Base-by-base conservation (phyloP, 306 rosid species). In the Aeschynomene evenia region DNA sequence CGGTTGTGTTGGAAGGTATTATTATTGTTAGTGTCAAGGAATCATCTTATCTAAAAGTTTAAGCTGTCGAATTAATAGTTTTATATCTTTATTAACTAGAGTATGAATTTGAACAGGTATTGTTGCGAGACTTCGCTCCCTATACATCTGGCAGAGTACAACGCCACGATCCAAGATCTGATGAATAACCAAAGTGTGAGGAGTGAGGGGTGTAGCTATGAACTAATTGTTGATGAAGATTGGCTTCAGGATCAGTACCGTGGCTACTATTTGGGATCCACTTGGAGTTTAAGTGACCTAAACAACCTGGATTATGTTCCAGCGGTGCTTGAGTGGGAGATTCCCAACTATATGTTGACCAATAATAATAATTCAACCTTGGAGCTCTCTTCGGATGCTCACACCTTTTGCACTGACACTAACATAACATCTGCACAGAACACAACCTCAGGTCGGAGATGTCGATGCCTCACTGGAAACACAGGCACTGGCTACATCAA, bases 111-210 rank as follows among this genome's bases (percentile, higher is more conserved):
- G n/a, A n/a, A n/a, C n/a, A n/a, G n/a, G n/a, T 5, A 1, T 10
- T 64, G 70, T 39, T 64, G 70, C 24, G 15, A 43, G 14, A 63
- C 69, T 26, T 21, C 54, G 0, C 37, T 63, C 13, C 69, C 69
- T 0, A 0, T 1, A 14, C 9, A 45, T 24, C 55, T 64, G 6
- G 8, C 22, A 8, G 42, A 42, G 9, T 64, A 19, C 6, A 28
- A 42, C 22, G 36, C 36, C 5, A 31, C 36, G 7, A 0, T 31
- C 6, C 36, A 4, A 31, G 8, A 31, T 31, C 6, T 31, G 29
- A 5, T n/a, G 7, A 34, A 7, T 7, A 4, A 34, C 9, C 9
- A 34, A 34, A 2, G 39, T 5, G 42, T 9, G 42, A 36, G 42
- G 36, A 15, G 15, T 26, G 2, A 2, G 2, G 34, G 9, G 37